Evolutionary conservation across 805 yeast species (phyloP).

Genomic region (Saturnispora diversa): DNA sequence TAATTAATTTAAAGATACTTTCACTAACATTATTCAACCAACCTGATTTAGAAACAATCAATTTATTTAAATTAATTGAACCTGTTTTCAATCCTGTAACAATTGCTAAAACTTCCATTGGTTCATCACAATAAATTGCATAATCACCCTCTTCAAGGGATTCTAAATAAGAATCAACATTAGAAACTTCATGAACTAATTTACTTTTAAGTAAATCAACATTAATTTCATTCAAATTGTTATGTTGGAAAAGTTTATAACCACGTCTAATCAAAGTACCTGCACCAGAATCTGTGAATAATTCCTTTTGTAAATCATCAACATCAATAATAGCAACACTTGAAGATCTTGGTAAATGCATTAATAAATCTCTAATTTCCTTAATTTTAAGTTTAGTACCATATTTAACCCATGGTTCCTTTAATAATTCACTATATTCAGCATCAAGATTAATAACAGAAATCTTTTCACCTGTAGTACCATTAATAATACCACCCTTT

Average conservation of each 20-base stretch:
- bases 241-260: constrained; percentile 70
- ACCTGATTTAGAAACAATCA: constrained; percentile 79
- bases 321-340: constrained; percentile 97
- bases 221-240: constrained; percentile 56
- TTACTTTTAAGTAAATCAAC: constrained; percentile 65
- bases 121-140: constrained; percentile 90
- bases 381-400: constrained; percentile 96
- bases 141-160: constrained; percentile 45
- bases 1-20: constrained; percentile 78
- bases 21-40: constrained; percentile 98
- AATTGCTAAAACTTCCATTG: constrained; percentile 87
- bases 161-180: constrained; percentile 77
- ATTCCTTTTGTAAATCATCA: constrained; percentile 89
- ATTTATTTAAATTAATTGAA: constrained; percentile 72
- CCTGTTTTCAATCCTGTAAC: constrained; percentile 39
- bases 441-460: constrained; percentile 90
- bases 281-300: constrained; percentile 98
- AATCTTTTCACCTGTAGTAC: constrained; percentile 83
- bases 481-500: constrained; percentile 95
- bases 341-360: constrained; percentile 91
- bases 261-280: constrained; percentile 98
- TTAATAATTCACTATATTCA: constrained; percentile 84
- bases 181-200: constrained; percentile 62
- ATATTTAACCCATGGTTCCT: constrained; percentile 96
- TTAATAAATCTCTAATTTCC: constrained; percentile 90